phyloP scores from a whole-genome alignment of 768 basidiomycete genomes.

The Russula lepida region DNA sequence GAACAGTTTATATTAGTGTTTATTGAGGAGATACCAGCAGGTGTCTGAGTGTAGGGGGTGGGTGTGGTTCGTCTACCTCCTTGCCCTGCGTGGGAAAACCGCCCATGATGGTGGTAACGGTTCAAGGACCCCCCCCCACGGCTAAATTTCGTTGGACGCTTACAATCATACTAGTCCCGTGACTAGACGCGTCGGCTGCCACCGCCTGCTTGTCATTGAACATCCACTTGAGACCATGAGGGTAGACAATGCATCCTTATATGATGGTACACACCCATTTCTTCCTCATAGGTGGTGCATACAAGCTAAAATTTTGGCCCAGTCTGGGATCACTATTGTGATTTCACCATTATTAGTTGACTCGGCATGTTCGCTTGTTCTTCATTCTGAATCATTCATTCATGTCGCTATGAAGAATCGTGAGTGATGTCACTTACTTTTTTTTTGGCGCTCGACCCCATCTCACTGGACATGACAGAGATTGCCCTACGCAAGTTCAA shows the following conservation, averaged over 20 bases:
- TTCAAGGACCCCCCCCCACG: too few species aligned
- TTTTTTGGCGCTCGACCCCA: background rate
- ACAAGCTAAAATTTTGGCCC: background rate
- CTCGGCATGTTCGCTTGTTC: background rate
- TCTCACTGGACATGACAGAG: slow-evolving; percentile 36
- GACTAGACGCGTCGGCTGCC: slow-evolving; percentile 6
- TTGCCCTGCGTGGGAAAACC: too few species aligned
- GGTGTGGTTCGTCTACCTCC: too few species aligned
- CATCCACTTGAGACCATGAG: background rate
- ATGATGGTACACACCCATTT: slow-evolving; percentile 10
- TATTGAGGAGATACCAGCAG: too few species aligned
- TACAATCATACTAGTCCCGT: background rate
- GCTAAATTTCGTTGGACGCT: too few species aligned
- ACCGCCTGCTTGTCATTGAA: too few species aligned
- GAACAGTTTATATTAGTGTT: too few species aligned
- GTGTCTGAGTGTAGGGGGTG: too few species aligned
- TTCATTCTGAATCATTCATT: background rate
- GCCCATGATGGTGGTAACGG: too few species aligned
- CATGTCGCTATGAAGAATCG: slow-evolving; percentile 79
- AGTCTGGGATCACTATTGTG: slow-evolving; percentile 62
- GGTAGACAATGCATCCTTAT: slow-evolving; percentile 5
- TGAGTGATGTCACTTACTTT: slow-evolving; percentile 31
- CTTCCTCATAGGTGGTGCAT: background rate
- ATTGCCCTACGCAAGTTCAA: slow-evolving; percentile 50
- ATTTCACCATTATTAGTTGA: slow-evolving; percentile 69